Base-by-base conservation (phyloP, 805 yeast genomes). In the Metschnikowia hibisci region DNA sequence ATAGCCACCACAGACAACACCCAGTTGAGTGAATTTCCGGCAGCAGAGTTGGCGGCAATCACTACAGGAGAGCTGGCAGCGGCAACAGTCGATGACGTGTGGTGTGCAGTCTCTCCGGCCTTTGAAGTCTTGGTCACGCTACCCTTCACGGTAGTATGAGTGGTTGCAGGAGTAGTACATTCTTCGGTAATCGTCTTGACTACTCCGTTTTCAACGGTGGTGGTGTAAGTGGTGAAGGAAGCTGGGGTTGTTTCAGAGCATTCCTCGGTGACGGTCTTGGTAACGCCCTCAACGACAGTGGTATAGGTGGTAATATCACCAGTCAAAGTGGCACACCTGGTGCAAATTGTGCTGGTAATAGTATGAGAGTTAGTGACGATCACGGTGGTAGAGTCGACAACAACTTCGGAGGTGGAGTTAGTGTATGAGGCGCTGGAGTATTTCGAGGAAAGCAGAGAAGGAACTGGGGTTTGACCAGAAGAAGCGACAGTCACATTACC, bases 261-360 rank as follows among this genome's bases (percentile, higher is more conserved):
- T 26, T 37, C 45, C 14, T 41, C 43, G 11, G 53, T 45, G 31
- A 47, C 35, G 9, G 49, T 45, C 25, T 20, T 16, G 16, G 46
- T 40, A 16, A 26, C 34, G 16, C 44, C 47, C 12, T 38, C 39
- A 6, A 39, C 14, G 12, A 45, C 50, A 6, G 52, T 41, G 14
- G 53, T 43, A 36, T 43, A 47, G 13, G 50, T 41, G 4, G 52
- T 45, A 26, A 43, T 13, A 3, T 41, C 14, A 8, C 48, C 52
- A 6, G 48, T 43, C 35, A 43, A 33, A n/a, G 46, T 38, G 42
- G 20, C 31, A 34, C 53, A 48, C 32, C 34, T 40, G 32, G 47
- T 43, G 38, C 53, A 50, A 14, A 50, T 26, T 28, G 50, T 43
- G 30, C 42, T 42, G 18, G 42, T 47, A 26, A 32, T 14, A 11